Conservation (phyloP, 345 rosid species). For the Garcia nutans region DNA sequence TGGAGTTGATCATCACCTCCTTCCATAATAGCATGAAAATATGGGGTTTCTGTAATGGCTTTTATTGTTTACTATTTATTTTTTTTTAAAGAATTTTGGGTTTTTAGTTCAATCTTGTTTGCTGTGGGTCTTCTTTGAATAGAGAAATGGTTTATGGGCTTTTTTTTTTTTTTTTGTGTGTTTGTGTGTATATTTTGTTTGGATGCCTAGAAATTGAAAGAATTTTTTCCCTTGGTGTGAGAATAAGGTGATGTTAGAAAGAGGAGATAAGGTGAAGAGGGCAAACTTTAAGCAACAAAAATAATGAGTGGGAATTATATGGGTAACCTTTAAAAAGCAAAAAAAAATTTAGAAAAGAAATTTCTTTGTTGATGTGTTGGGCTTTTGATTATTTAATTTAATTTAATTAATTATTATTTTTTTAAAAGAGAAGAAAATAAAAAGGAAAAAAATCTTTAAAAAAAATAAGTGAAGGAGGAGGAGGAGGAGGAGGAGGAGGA, state of each 20-base stretch:
- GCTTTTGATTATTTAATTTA: not conserved
- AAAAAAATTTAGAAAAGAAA: conserved; percentile 27
- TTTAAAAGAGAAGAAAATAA: not conserved
- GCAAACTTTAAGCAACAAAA: conserved; percentile 68
- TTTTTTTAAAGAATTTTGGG: not conserved
- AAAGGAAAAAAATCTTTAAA: not conserved
- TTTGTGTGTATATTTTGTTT: not conserved
- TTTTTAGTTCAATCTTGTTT: conserved; percentile 23
- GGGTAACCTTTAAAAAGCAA: conserved; percentile 60
- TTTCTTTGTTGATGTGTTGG: conserved; percentile 35
- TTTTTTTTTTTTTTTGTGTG: no score
- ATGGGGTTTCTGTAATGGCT: conserved; percentile 34
- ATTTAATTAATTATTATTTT: not conserved
- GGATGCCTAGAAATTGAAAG: conserved; percentile 12
- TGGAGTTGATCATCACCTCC: conserved; percentile 57
- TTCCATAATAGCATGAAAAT: conserved; percentile 57
- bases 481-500: not conserved
- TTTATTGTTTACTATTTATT: not conserved
- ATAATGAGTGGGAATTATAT: conserved; percentile 85
- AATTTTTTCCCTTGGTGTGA: not conserved
- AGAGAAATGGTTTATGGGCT: not conserved
- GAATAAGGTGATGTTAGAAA: conserved; percentile 20
- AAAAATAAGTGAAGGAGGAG: not conserved
- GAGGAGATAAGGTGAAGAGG: conserved; percentile 25
- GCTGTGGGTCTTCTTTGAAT: conserved; percentile 41